Percentiles rank a stretch among this genome's conserved stretches.
These are phyloP conservation scores for Salpingoeca rosetta DNA, from an alignment of 78 protist genomes.

Conservation along the genomic window DNA sequence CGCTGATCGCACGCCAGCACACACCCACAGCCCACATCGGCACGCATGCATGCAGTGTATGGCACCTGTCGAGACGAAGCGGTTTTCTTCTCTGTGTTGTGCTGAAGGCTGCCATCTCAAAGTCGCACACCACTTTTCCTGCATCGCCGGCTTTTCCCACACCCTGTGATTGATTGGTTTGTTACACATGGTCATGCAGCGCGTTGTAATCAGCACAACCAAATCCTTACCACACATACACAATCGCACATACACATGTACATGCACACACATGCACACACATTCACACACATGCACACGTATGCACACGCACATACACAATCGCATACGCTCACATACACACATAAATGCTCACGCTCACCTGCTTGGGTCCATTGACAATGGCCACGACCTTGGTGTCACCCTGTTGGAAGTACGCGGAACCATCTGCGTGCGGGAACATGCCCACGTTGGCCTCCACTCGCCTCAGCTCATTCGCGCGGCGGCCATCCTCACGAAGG, in stretches of 20 bases:
- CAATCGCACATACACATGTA: no score
- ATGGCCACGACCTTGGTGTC: constrained; percentile 72
- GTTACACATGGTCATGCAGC: constrained; percentile 51
- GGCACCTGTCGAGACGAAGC: constrained; percentile 7
- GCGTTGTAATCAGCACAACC: background rate
- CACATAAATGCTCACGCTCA: background rate
- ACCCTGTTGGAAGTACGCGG: constrained; percentile 70
- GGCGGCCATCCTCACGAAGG: constrained; percentile 80
- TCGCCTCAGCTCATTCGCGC: constrained; percentile 64
- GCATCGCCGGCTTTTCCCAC: no score
- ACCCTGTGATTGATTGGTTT: no score
- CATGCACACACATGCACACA: background rate
- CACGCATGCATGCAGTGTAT: no score
- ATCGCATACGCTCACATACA: no score
- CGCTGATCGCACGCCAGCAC: no score
- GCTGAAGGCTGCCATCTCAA: constrained; percentile 55
- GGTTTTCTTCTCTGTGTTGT: constrained; percentile 37
- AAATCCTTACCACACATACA: background rate
- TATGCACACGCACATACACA: no score
- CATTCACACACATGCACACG: background rate
- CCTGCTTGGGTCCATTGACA: constrained; percentile 84
- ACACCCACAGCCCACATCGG: no score
- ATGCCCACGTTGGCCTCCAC: constrained; percentile 32
- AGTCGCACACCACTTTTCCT: constrained; percentile 60
- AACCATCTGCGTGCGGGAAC: constrained; percentile 71